Conservation (phyloP, 441 rosid species). For the Daphne laureola region DNA sequence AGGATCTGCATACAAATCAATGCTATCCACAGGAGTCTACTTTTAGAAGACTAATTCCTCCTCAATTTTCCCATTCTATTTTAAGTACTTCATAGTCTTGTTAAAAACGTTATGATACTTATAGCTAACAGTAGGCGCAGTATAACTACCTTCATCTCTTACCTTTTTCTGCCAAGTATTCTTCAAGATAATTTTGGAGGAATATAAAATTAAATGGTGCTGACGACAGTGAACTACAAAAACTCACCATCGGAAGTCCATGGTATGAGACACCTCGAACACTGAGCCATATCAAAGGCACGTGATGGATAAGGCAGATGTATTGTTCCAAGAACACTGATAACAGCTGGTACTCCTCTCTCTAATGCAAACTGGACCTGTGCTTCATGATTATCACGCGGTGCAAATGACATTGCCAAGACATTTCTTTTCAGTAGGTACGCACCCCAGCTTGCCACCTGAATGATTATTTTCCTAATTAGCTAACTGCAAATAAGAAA, state of each 20-base stretch:
- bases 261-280: conserved; percentile 68
- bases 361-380: conserved; percentile 73
- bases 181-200: not conserved
- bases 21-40: too few species aligned
- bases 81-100: too few species aligned
- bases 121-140: too few species aligned
- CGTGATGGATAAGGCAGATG: conserved; percentile 58
- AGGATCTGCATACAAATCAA: too few species aligned
- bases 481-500: conserved; percentile 1
- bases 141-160: not conserved
- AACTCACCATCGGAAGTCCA: conserved; percentile 65
- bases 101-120: too few species aligned
- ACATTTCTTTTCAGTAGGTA: conserved; percentile 59
- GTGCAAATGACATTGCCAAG: conserved; percentile 62
- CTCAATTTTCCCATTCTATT: too few species aligned
- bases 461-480: conserved; percentile 4
- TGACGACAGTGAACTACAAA: not conserved
- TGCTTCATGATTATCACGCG: conserved; percentile 64
- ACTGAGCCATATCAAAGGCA: conserved; percentile 75
- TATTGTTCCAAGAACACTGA: conserved; percentile 64
- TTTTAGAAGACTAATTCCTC: too few species aligned
- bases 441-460: conserved; percentile 85
- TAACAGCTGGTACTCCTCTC: conserved; percentile 64
- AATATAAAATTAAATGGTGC: not conserved
- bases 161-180: not conserved